Percentiles rank a stretch among this genome's conserved stretches.
Conservation (phyloP, 2,329 filamentous ascomycete genomes). For the Fusarium nisikadoi region DNA sequence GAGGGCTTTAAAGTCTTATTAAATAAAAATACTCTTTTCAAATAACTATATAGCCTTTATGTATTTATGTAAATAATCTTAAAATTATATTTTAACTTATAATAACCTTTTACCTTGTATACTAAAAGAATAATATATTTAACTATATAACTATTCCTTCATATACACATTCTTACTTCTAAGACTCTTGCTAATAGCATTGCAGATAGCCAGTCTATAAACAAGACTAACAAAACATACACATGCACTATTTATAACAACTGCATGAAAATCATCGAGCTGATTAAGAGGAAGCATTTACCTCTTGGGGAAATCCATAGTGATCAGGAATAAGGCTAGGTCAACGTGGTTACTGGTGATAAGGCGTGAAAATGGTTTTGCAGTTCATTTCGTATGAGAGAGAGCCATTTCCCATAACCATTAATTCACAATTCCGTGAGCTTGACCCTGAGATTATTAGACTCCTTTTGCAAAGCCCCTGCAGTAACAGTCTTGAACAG, state of each 20-base stretch:
- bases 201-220: accelerated
- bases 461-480: accelerated
- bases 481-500: too few relatives aligned
- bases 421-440: background rate
- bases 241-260: background rate
- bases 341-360: accelerated
- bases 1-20: too few relatives aligned
- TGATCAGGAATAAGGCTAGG: background rate
- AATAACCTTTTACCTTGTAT: too few relatives aligned
- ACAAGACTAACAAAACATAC: background rate
- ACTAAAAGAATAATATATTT: too few relatives aligned
- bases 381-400: accelerated
- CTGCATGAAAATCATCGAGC: background rate
- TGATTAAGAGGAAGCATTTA: background rate
- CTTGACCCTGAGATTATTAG: accelerated
- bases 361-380: accelerated
- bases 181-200: too few relatives aligned
- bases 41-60: too few relatives aligned
- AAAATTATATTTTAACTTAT: too few relatives aligned
- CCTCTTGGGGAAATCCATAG: background rate
- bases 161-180: accelerated
- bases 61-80: too few relatives aligned
- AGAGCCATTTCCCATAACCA: accelerated
- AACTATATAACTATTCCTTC: too few relatives aligned
- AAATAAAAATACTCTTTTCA: too few relatives aligned